Percentiles rank a stretch among this genome's conserved stretches.
Evolutionary conservation across 805 yeast genomes (phyloP).

Genomic region (Nakazawaea ernobii): DNA sequence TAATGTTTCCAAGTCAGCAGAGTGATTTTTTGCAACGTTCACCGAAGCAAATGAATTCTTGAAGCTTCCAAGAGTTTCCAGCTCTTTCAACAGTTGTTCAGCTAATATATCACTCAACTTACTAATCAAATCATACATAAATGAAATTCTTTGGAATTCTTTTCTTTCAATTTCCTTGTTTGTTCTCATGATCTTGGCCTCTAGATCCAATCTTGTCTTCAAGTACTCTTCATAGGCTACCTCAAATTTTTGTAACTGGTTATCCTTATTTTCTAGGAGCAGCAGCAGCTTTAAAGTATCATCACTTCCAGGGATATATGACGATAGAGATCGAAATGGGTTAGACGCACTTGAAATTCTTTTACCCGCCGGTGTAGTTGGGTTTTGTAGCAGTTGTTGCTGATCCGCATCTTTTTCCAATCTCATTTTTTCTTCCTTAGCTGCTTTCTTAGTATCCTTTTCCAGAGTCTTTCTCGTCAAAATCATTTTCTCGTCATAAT

Average conservation of each 20-base stretch:
- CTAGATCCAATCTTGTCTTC: neutral
- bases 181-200: neutral
- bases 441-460: neutral
- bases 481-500: neutral
- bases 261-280: neutral
- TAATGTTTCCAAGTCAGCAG: neutral
- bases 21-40: neutral
- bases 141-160: neutral
- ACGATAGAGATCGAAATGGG: neutral
- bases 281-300: neutral
- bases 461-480: neutral
- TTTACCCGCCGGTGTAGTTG: neutral
- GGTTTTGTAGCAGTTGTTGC: too few species aligned
- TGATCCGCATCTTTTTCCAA: neutral
- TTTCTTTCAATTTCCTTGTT: slow-evolving; percentile 5
- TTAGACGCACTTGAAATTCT: neutral
- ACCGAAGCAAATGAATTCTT: neutral
- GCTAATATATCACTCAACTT: neutral
- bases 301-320: neutral
- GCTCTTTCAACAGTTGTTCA: neutral
- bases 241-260: neutral
- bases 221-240: neutral
- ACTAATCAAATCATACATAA: neutral
- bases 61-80: neutral
- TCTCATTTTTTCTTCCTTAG: neutral